phyloP scores from a whole-genome alignment of 257 asterid species.

The Solanum sejunctum region DNA sequence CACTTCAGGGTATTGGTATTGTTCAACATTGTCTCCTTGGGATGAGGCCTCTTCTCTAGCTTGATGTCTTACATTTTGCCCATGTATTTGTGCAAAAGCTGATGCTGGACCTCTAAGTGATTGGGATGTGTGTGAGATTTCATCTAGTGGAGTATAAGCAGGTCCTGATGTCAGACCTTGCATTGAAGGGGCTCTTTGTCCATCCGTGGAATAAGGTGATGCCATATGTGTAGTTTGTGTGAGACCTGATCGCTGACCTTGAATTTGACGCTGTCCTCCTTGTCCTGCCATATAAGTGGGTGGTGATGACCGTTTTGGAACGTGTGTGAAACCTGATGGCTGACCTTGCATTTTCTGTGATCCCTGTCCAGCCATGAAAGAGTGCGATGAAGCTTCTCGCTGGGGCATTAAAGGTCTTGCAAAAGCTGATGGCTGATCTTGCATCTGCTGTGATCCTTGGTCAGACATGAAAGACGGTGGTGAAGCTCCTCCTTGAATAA shows the following conservation, averaged over 20 bases:
- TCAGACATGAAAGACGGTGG: background rate
- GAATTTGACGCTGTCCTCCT: conserved; percentile 7
- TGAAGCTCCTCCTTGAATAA: background rate
- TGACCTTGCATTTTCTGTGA: background rate
- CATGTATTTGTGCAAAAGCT: background rate
- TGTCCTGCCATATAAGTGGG: conserved; percentile 3
- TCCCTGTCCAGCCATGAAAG: background rate
- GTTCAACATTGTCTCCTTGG: background rate
- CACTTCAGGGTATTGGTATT: background rate
- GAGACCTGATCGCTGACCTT: conserved; percentile 15
- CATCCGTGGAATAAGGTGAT: background rate
- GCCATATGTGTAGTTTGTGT: background rate
- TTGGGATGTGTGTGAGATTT: background rate
- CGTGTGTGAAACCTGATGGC: background rate
- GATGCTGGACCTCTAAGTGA: background rate
- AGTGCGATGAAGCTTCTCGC: background rate
- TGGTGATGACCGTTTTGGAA: background rate
- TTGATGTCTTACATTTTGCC: background rate
- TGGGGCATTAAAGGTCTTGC: background rate
- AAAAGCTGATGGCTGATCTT: background rate
- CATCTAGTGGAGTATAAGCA: background rate
- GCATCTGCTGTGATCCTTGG: background rate
- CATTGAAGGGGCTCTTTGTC: background rate
- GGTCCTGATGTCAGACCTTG: background rate
- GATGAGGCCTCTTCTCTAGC: background rate